Conservation (phyloP, 2,329 filamentous ascomycete species). For the Mariannaea elegans region DNA sequence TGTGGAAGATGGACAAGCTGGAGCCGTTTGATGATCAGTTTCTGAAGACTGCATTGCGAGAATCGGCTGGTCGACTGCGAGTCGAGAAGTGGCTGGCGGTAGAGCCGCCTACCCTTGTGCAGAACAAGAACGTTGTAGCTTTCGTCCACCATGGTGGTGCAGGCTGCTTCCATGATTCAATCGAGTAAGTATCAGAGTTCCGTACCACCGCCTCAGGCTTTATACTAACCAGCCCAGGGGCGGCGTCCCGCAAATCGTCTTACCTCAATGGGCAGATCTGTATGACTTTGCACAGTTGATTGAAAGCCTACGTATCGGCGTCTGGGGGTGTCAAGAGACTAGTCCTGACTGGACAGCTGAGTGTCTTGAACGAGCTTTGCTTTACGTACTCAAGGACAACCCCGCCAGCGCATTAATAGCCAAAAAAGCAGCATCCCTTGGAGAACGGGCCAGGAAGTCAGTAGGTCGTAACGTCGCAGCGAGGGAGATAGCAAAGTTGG, state of each 20-base stretch:
- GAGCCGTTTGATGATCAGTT: not conserved
- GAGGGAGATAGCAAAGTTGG: too few species aligned
- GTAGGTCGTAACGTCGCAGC: too few species aligned
- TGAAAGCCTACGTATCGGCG: not conserved
- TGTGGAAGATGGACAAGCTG: constrained; percentile 1
- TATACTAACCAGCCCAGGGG: not conserved
- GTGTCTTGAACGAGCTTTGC: too few species aligned
- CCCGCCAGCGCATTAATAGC: too few species aligned
- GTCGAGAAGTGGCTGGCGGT: not conserved
- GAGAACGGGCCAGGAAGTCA: too few species aligned
- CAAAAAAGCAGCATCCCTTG: too few species aligned
- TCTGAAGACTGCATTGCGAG: not conserved
- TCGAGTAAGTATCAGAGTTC: not conserved
- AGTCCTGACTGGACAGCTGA: not conserved
- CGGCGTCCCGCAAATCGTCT: not conserved
- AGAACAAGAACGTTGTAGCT: not conserved
- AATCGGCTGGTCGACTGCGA: not conserved
- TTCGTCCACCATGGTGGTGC: constrained; percentile 1
- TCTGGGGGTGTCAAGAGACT: not conserved
- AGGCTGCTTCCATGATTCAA: not conserved
- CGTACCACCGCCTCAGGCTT: not conserved
- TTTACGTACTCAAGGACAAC: too few species aligned
- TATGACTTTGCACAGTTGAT: not conserved
- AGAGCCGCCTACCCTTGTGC: not conserved
- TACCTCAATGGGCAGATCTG: not conserved